phyloP scores from a whole-genome alignment of 148 eudicot species.

The Linanthus parryae region DNA sequence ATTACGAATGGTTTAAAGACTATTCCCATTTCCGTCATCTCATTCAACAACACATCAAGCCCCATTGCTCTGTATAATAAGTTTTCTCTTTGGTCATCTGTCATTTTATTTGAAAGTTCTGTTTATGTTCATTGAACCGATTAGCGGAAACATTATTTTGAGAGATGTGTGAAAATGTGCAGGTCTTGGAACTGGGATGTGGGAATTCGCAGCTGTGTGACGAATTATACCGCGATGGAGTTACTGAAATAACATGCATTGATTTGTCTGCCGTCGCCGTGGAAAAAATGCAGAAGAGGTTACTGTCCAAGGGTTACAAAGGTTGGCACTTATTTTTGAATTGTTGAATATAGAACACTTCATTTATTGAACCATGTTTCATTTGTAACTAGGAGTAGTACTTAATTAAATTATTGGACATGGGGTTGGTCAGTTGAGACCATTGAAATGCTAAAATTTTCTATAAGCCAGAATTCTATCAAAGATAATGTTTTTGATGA shows the following conservation, averaged over 20 bases:
- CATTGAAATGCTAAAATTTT: too few relatives aligned
- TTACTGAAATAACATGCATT: slow-evolving; percentile 68
- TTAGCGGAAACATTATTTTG: too few relatives aligned
- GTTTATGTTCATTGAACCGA: neutral
- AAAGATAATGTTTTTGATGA: too few relatives aligned
- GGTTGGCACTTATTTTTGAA: slow-evolving; percentile 40
- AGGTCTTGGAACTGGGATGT: slow-evolving; percentile 96
- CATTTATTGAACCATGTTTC: too few relatives aligned
- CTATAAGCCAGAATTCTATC: too few relatives aligned
- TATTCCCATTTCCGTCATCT: slow-evolving; percentile 92
- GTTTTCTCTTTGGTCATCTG: neutral
- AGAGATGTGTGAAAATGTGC: neutral
- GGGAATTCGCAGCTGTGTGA: slow-evolving; percentile 92
- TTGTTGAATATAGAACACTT: too few relatives aligned
- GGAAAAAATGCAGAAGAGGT: slow-evolving; percentile 51
- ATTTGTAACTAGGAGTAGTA: too few relatives aligned
- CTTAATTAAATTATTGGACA: too few relatives aligned
- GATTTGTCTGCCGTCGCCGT: slow-evolving; percentile 89
- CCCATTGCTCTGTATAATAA: slow-evolving; percentile 52
- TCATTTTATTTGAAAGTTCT: neutral
- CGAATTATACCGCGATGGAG: slow-evolving; percentile 72
- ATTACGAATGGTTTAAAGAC: slow-evolving; percentile 96
- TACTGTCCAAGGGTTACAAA: slow-evolving; percentile 49
- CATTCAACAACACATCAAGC: slow-evolving; percentile 50
- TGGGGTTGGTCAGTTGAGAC: too few relatives aligned